phyloP scores from a whole-genome alignment of 345 rosid genomes.

The Salix brachista region DNA sequence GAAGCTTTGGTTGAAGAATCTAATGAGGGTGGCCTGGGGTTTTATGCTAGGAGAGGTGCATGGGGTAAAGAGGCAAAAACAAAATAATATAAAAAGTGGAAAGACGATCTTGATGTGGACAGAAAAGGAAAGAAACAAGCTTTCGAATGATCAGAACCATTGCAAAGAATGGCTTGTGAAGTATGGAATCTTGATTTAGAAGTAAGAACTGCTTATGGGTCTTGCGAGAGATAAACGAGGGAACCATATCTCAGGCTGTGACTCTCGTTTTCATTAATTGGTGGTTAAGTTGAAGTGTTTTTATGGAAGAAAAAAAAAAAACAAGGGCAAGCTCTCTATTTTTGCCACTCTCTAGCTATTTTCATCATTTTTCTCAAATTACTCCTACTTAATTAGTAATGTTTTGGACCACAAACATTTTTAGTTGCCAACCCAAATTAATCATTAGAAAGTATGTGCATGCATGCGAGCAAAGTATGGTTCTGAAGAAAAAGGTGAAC shows the following conservation, averaged over 20 bases:
- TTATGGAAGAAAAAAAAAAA: no score
- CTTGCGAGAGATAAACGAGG: background rate
- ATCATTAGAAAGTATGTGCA: background rate
- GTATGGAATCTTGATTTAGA: conserved; percentile 25
- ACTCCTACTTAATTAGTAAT: background rate
- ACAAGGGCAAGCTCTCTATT: no score
- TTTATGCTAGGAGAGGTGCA: conserved; percentile 13
- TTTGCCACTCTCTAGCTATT: no score
- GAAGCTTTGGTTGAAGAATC: conserved; percentile 19
- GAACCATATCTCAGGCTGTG: background rate
- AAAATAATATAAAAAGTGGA: conserved; percentile 13
- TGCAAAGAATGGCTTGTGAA: conserved; percentile 23
- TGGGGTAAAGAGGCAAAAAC: background rate
- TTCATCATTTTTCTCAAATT: background rate
- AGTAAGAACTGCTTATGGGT: background rate
- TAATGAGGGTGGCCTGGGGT: background rate
- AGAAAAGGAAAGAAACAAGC: conserved; percentile 26
- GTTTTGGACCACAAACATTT: background rate
- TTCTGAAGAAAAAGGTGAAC: background rate
- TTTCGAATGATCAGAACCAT: conserved; percentile 6
- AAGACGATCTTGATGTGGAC: conserved; percentile 38
- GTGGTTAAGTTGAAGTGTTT: no score
- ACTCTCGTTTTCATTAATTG: background rate
- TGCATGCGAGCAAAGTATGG: background rate
- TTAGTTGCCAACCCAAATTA: background rate